These are phyloP conservation scores for Globisporangium iwayamae DNA, from an alignment of 352 stramenopile genomes.

Conservation along the genomic window DNA sequence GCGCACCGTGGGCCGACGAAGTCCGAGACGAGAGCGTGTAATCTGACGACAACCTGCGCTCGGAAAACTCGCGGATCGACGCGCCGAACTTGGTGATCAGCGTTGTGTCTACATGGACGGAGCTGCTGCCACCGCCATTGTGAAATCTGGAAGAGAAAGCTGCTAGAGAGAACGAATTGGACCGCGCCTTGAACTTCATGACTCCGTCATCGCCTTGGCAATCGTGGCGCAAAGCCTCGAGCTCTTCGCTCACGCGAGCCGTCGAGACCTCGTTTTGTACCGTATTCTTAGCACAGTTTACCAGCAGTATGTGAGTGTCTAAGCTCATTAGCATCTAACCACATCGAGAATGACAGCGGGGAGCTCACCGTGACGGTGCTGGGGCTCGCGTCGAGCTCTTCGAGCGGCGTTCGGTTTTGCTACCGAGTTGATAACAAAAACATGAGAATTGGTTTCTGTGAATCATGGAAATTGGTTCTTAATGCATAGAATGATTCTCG, in stretches of 20 bases:
- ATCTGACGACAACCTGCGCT: conserved; percentile 8
- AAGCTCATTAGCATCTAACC: no score
- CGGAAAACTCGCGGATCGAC: conserved; percentile 15
- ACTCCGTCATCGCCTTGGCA: background rate
- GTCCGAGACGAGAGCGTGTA: conserved; percentile 11
- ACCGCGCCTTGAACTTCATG: conserved; percentile 3
- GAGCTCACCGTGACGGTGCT: conserved; percentile 28
- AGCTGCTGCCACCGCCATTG: background rate
- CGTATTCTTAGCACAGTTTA: no score
- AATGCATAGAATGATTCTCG: background rate
- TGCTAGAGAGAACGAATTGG: background rate
- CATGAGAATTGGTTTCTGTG: background rate
- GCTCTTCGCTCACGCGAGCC: conserved; percentile 16
- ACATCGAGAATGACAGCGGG: background rate
- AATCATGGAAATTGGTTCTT: background rate
- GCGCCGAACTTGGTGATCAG: conserved; percentile 12
- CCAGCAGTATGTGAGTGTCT: no score
- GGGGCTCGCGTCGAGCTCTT: conserved; percentile 44
- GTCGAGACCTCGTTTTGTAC: conserved; percentile 13
- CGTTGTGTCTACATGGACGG: conserved; percentile 1
- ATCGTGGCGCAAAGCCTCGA: conserved; percentile 10
- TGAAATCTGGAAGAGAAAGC: background rate
- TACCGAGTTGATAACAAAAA: conserved; percentile 12
- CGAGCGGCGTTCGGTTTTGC: conserved; percentile 66
- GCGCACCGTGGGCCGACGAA: conserved; percentile 1